Percentiles rank a stretch among this genome's conserved stretches.
These are phyloP conservation scores for Coelastrella sp. DNA, from an alignment of 139 green algal genomes.

Conservation along the genomic window DNA sequence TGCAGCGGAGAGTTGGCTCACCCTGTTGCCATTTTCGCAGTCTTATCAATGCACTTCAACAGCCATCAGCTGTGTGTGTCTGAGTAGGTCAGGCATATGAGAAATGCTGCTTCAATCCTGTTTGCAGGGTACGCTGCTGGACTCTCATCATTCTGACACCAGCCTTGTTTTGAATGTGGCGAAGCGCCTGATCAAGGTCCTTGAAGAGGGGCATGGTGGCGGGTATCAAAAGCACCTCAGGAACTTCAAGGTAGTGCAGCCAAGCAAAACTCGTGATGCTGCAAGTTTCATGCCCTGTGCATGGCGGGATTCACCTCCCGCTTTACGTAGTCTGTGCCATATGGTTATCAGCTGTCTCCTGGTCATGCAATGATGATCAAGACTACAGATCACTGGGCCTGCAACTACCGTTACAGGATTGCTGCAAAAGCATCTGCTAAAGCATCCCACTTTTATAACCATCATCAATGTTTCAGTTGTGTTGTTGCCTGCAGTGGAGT, in stretches of 20 bases:
- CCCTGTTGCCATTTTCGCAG: too few relatives aligned
- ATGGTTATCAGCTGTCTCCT: not conserved
- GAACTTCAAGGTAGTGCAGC: constrained; percentile 29
- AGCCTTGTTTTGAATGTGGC: constrained; percentile 25
- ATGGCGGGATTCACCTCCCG: too few relatives aligned
- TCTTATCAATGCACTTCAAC: too few relatives aligned
- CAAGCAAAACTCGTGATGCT: too few relatives aligned
- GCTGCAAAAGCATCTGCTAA: not conserved
- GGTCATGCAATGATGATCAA: not conserved
- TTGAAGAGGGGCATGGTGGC: constrained; percentile 20
- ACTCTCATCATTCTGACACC: constrained; percentile 31
- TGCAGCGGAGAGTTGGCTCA: too few relatives aligned
- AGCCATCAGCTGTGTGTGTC: too few relatives aligned
- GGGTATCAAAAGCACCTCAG: constrained; percentile 49
- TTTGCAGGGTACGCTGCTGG: constrained; percentile 40
- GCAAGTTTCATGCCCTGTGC: not conserved
- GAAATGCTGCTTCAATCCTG: not conserved
- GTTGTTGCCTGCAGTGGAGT: not conserved
- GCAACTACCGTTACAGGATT: not conserved
- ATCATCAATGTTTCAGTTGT: not conserved
- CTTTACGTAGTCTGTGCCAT: not conserved
- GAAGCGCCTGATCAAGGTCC: constrained; percentile 33
- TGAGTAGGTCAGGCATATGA: too few relatives aligned
- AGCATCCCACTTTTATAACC: too few relatives aligned
- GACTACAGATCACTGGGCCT: not conserved